phyloP scores from a whole-genome alignment of 2,329 filamentous ascomycete species.

The Sclerotinia spermophila region DNA sequence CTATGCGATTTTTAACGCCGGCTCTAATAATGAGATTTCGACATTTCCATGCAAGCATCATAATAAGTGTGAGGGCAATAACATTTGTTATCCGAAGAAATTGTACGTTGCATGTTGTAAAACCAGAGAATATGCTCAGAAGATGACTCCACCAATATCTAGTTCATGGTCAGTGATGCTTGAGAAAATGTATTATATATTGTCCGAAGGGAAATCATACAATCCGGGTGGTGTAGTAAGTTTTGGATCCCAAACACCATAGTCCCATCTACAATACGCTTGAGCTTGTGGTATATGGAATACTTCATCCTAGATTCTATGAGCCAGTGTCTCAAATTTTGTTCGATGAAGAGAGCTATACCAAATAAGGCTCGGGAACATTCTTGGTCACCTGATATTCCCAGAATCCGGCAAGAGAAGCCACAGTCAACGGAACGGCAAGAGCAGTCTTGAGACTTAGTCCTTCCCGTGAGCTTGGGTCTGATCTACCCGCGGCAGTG shows the following conservation, averaged over 20 bases:
- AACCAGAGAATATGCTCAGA: conserved; percentile 42
- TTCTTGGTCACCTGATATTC: conserved; percentile 30
- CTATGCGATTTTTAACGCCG: not conserved
- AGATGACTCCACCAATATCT: conserved; percentile 42
- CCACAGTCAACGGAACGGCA: not conserved
- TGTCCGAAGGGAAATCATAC: conserved; percentile 44
- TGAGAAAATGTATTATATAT: too few species aligned
- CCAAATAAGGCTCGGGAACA: conserved; percentile 34
- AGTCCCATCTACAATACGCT: conserved; percentile 73
- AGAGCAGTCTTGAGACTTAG: not conserved
- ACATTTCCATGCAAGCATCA: conserved; percentile 35
- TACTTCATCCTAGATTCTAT: conserved; percentile 65
- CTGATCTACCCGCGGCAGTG: not conserved
- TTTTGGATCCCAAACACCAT: conserved; percentile 85
- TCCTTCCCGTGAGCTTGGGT: not conserved
- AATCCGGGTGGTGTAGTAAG: conserved; percentile 94
- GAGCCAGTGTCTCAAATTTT: not conserved
- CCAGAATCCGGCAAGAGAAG: conserved; percentile 26
- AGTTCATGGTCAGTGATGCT: conserved; percentile 27
- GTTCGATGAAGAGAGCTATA: conserved; percentile 14
- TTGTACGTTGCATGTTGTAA: conserved; percentile 40
- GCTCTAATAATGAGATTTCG: conserved; percentile 26
- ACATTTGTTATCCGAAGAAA: conserved; percentile 50
- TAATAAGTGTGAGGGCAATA: conserved; percentile 43
- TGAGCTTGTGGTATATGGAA: conserved; percentile 92